Evolutionary conservation across 352 stramenopile species (phyloP), one percentile per base, ranked within the genome.

Genomic region (Globisporangium camurandrum): DNA sequence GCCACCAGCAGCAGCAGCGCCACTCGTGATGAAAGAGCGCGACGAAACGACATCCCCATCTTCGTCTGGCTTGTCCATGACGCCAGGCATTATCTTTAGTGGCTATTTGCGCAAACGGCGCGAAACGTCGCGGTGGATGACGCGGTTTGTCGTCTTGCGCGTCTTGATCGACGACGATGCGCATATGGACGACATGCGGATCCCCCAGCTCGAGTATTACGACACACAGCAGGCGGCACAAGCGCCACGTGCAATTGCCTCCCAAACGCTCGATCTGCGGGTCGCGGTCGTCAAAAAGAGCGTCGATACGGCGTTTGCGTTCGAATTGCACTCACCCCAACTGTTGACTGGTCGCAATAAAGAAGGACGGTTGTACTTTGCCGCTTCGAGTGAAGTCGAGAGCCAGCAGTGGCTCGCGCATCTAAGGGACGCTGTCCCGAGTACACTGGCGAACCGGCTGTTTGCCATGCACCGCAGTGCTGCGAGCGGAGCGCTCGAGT

Each of bases 301-400:
- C 56, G 66, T 84, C 41, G 74, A 91, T 31, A 62, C 84, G n/a
- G 62, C 77, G 19, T 89, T 86, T 47, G 58, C 79, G 3, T 97
- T 97, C 40, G 86, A 96, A 59, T 67, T 97, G 31, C 85, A 96
- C 60, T 95, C 84, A n/a, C 84, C 85, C 7, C 65, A 90, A 56
- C 68, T 97, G 14, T 64, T 96, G 4, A 44, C 66, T 23, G 75
- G 83, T 3, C 69, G 69, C 34, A 97, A 97, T 58, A 83, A 84
- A 36, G 86, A 96, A 67, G 88, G 88, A 0, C 71, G 84, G 4
- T 56, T 97, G 9, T 93, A 93, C 51, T 96, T 96, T 42, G 76
- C 84, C 0, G 80, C 85, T 0, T 70, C 86, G 27, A 84, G 59
- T 31, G 87, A 96, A 36, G 55, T 94, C 33, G 84, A 96, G 51